Conservation (phyloP, 1,139 yeast species). For the Debaryomyces udenii region DNA sequence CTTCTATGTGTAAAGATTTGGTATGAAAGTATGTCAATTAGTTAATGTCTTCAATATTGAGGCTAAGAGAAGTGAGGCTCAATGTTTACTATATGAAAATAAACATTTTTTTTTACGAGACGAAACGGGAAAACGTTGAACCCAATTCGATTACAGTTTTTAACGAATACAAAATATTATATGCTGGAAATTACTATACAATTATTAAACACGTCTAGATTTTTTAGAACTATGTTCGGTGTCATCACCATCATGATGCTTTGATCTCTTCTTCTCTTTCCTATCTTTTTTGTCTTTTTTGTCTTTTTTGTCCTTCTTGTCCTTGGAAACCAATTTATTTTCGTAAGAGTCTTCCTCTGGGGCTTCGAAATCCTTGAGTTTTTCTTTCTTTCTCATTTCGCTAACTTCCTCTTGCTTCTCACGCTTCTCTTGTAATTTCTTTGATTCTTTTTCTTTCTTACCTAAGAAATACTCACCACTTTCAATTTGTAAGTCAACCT, state of each 20-base stretch:
- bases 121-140: slow-evolving; percentile 5
- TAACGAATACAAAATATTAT: background rate
- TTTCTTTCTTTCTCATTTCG: slow-evolving; percentile 65
- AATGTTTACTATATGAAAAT: slow-evolving; percentile 7
- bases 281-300: slow-evolving; percentile 23
- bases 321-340: slow-evolving; percentile 27
- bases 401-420: slow-evolving; percentile 76
- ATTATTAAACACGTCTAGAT: slow-evolving; percentile 10
- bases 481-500: slow-evolving; percentile 95
- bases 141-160: slow-evolving; percentile 2
- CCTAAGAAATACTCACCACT: slow-evolving; percentile 98
- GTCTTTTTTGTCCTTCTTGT: slow-evolving; percentile 24
- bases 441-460: slow-evolving; percentile 75
- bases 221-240: slow-evolving; percentile 10
- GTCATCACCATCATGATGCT: slow-evolving; percentile 14
- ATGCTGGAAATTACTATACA: slow-evolving; percentile 8
- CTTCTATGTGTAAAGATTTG: no score
- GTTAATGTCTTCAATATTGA: slow-evolving; percentile 1
- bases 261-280: slow-evolving; percentile 20
- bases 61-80: slow-evolving; percentile 3
- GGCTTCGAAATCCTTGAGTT: slow-evolving; percentile 79
- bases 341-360: slow-evolving; percentile 73
- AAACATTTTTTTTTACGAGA: slow-evolving; percentile 8
- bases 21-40: no score
- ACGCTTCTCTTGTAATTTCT: slow-evolving; percentile 74